Conservation (phyloP, 129 eudicot genomes). For the Helichrysum umbraculigerum region DNA sequence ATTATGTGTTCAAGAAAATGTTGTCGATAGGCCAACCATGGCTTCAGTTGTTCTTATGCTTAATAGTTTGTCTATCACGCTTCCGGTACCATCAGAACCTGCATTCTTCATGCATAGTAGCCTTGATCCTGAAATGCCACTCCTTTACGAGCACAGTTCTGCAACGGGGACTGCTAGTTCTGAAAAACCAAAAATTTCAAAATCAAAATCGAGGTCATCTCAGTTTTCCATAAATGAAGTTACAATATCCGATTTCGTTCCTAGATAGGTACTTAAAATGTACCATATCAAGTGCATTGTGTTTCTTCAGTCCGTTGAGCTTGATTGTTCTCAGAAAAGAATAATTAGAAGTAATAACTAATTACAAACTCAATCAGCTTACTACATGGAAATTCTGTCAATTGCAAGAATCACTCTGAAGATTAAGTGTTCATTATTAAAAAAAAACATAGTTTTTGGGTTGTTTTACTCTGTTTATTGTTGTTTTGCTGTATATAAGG, state of each 20-base stretch:
- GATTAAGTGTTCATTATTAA: too few relatives aligned
- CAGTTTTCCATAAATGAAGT: slow-evolving; percentile 18
- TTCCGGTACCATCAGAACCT: slow-evolving; percentile 29
- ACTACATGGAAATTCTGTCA: too few relatives aligned
- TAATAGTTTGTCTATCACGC: slow-evolving; percentile 31
- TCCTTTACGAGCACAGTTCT: slow-evolving; percentile 6
- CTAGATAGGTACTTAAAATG: slow-evolving; percentile 19
- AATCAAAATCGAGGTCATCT: slow-evolving; percentile 14
- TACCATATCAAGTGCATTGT: too few relatives aligned
- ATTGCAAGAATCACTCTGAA: too few relatives aligned
- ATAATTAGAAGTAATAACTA: too few relatives aligned
- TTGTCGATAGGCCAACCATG: slow-evolving; percentile 40
- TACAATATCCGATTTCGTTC: slow-evolving; percentile 25
- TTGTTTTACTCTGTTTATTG: too few relatives aligned
- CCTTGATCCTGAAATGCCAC: slow-evolving; percentile 18
- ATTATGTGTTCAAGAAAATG: slow-evolving; percentile 41
- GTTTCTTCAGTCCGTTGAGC: too few relatives aligned
- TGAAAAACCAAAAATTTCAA: slow-evolving; percentile 2
- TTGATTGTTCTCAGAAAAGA: too few relatives aligned
- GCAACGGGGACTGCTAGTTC: neutral
- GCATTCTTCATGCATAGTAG: slow-evolving; percentile 23
- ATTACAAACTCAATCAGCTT: too few relatives aligned
- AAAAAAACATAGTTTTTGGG: too few relatives aligned
- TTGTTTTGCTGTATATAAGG: too few relatives aligned
- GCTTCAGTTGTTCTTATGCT: slow-evolving; percentile 37